Conservation (phyloP, 1,284 basidiomycete species). For the Exobasidium cylindrosporum region DNA sequence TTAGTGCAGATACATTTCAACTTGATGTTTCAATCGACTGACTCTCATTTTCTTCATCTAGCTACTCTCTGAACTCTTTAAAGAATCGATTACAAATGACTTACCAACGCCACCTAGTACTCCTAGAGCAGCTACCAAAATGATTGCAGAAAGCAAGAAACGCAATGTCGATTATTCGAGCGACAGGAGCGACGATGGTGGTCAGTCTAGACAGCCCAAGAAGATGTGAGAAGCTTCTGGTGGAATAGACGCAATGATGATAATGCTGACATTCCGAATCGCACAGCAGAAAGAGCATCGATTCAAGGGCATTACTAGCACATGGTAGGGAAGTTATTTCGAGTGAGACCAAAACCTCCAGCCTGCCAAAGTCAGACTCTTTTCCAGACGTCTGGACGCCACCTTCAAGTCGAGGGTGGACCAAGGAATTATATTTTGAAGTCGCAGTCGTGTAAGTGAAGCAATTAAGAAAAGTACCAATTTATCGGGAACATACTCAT, state of each 20-base stretch:
- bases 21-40: too few relatives aligned
- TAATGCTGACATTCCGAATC: too few relatives aligned
- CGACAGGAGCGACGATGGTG: neutral
- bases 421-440: conserved; percentile 16
- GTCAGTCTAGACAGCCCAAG: neutral
- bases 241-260: too few relatives aligned
- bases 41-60: too few relatives aligned
- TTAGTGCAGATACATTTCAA: too few relatives aligned
- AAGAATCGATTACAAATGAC: neutral
- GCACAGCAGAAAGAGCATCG: too few relatives aligned
- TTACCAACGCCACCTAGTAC: neutral
- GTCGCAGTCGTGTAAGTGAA: conserved; percentile 14
- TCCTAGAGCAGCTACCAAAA: neutral
- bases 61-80: neutral
- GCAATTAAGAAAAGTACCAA: neutral
- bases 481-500: too few relatives aligned
- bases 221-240: neutral
- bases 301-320: too few relatives aligned
- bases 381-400: neutral
- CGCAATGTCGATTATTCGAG: neutral
- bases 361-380: too few relatives aligned
- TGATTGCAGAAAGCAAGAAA: neutral
- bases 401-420: conserved; percentile 1
- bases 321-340: too few relatives aligned
- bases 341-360: too few relatives aligned